Conservation (phyloP, 345 rosid species). For the Erodium maritimum region DNA sequence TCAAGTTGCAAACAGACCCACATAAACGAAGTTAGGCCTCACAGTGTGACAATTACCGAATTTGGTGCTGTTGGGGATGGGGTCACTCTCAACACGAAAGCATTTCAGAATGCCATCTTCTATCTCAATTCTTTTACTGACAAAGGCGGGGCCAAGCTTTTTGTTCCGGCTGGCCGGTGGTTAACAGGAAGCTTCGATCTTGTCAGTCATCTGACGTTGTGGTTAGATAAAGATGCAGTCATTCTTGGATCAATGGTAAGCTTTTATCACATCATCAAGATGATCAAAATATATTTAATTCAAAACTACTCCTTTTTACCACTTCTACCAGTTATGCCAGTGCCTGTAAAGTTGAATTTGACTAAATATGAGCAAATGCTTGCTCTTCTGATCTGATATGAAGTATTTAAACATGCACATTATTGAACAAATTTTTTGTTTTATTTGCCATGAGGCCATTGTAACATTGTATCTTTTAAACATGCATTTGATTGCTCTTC, state of each 20-base stretch:
- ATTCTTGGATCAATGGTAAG: conserved; percentile 87
- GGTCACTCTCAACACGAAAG: conserved; percentile 84
- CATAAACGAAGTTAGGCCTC: conserved; percentile 54
- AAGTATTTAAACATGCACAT: not conserved
- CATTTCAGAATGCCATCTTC: conserved; percentile 96
- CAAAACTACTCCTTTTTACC: not conserved
- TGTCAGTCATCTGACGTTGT: conserved; percentile 84
- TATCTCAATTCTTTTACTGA: conserved; percentile 92
- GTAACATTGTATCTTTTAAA: no score
- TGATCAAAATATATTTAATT: not conserved
- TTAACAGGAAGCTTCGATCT: conserved; percentile 96
- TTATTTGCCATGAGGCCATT: not conserved
- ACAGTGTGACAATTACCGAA: conserved; percentile 87
- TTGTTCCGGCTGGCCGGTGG: conserved; percentile 93
- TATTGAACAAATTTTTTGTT: no score
- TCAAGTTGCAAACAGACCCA: conserved; percentile 39
- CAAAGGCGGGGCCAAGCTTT: conserved; percentile 97
- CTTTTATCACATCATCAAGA: conserved; percentile 6
- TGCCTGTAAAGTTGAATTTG: not conserved
- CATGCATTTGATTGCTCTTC: no score
- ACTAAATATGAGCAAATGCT: no score
- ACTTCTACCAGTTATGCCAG: not conserved
- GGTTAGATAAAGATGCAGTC: conserved; percentile 80
- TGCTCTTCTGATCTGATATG: not conserved
- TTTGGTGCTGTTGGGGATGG: conserved; percentile 99